Percentiles rank a stretch among this genome's conserved stretches.
phyloP scores from a whole-genome alignment of 768 basidiomycete species.

The Podaxis pistillaris region DNA sequence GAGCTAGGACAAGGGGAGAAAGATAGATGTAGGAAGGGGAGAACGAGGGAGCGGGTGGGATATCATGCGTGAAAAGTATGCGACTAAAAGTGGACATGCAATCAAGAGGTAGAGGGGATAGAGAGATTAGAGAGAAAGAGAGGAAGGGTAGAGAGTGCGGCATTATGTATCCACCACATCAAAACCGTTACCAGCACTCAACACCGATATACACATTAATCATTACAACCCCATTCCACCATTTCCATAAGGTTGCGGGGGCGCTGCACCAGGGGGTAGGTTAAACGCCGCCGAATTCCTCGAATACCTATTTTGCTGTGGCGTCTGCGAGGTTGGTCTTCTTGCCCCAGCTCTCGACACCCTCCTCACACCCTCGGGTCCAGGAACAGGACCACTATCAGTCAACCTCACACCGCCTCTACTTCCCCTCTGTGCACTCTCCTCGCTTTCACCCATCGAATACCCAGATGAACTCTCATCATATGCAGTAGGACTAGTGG shows the following conservation, averaged over 20 bases:
- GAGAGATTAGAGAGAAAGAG: slow-evolving; percentile 8
- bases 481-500: slow-evolving; percentile 36
- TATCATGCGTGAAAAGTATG: slow-evolving; percentile 14
- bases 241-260: slow-evolving; percentile 46
- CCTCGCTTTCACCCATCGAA: slow-evolving; percentile 28
- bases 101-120: slow-evolving; percentile 8
- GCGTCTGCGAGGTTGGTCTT: slow-evolving; percentile 59
- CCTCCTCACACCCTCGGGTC: slow-evolving; percentile 74
- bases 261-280: slow-evolving; percentile 76
- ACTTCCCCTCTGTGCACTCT: slow-evolving; percentile 15
- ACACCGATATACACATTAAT: slow-evolving; percentile 12
- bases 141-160: slow-evolving; percentile 8
- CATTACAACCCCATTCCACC: slow-evolving; percentile 11
- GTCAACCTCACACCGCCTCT: slow-evolving; percentile 73
- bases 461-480: slow-evolving; percentile 39
- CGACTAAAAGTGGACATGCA: slow-evolving; percentile 8
- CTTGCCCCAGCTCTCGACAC: slow-evolving; percentile 63
- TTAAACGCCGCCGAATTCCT: slow-evolving; percentile 49
- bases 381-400: slow-evolving; percentile 83
- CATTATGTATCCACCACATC: slow-evolving; percentile 11
- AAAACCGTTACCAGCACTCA: not conserved
- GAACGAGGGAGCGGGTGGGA: slow-evolving; percentile 17
- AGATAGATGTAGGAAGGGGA: not conserved
- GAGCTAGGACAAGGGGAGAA: not conserved
- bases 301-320: slow-evolving; percentile 71